Evolutionary conservation across 163 green algal species (phyloP), one percentile per base, ranked within the genome.

Genomic region (Chloromonas sp.): DNA sequence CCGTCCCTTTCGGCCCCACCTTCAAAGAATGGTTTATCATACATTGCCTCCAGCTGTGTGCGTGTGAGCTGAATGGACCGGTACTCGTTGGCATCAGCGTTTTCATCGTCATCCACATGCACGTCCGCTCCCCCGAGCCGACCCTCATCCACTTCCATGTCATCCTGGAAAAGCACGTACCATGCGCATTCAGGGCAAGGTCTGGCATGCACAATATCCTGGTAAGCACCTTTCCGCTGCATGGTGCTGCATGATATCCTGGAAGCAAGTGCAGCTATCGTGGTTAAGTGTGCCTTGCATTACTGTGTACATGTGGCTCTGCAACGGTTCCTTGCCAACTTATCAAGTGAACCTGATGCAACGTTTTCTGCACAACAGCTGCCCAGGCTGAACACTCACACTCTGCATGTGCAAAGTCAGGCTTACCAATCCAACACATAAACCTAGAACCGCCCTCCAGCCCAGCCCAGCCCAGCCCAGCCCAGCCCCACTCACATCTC

Each of bases 21-120:
- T 58, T 88, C 85, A 81, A 90, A 90, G 62, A 90, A 90, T 3
- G 85, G 87, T 83, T 90, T 87, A 61, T 82, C 84, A 60, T 79
- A 81, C 87, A 85, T 88, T 58, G 85, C 85, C 85, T 90, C 87
- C 84, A 90, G 79, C 80, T 90, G 87, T 8, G 8, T 78, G 60
- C 87, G 83, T 13, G 82, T 87, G 11, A 90, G 83, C 82, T 89
- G 86, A 2, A 82, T 84, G 36, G 3, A 60, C 58, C 71, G 74
- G 82, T 88, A 77, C 81, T 90, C 87, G 71, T 90, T 83, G 57
- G 85, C 70, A 58, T 77, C 78, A 1, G 87, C 87, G 74, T 88
- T 82, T 83, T 90, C 87, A 74, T 83, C 81, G 57, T 84, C 84
- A 58, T 61, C 84, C 81, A 86, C 85, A 71, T 85, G 70, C 3